Evolutionary conservation across 176 grass and related monocot species (phyloP), one percentile per base, ranked within the genome.

Genomic region (Eragrostis nindensis): DNA sequence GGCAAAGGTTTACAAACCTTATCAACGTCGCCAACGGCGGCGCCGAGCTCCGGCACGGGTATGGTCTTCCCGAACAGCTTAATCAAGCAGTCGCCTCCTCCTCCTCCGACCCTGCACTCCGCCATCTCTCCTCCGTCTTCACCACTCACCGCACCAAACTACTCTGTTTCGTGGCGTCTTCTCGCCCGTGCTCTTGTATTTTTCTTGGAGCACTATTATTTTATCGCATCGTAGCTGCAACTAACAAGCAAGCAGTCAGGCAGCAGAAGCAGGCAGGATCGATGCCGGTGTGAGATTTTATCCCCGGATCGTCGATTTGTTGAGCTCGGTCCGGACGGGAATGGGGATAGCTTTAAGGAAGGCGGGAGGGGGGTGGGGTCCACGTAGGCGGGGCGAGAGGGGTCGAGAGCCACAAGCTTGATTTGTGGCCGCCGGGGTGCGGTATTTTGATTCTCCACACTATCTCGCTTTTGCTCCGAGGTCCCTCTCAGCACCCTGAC

Each of bases 21-120:
- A 19, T 78, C 71, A 44, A 27, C 73, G 9, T 84, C 92, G 52
- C 52, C 70, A 5, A 39, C 79, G 41, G 72, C 25, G 26, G 54
- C 66, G 26, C 24, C 53, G 47, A 67, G 10, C 50, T 83, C 82
- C 26, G 85, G 84, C 81, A 85, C 78, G 47, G 87, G 87, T 63
- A 93, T 97, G 65, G 87, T 97, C 86, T 82, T 93, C 62, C 93
- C 93, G 62, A 97, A 97, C 73, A 97, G 86, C 85, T 93, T 97
- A 8, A 97, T 97, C 72, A 84, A 66, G 78, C 73, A 67, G 42
- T 93, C 82, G 25, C 84, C 76, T 29, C 69, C 74, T 48, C 77
- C 72, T 14, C 55, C 79, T 27, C 16, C 76, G 17, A 56, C 77
- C 52, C 54, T 89, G 78, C 79, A 42, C 68, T 62, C 77, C 66